Evolutionary conservation across 1,139 yeast species (phyloP), one percentile per base, ranked within the genome.

Genomic region (Geotrichum restrictum): DNA sequence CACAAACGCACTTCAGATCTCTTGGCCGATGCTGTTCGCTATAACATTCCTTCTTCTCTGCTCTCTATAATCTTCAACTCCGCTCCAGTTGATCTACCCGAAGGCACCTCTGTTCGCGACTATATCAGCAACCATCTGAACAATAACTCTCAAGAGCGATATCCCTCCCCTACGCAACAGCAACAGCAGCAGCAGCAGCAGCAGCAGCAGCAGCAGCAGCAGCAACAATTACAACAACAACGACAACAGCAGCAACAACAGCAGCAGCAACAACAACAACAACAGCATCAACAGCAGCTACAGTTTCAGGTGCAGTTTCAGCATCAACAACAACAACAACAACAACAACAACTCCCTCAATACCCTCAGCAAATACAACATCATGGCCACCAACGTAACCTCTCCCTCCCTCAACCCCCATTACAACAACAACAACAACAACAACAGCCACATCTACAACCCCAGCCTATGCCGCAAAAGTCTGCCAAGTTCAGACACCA

Each of bases 41-140:
- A 83, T 11, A 83, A 84, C 38, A 72, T 91, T 1, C 95, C 96
- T 0, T 74, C 82, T 0, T 69, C 76, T 52, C 65, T 83, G 59
- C 82, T 91, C n/a, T 87, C 96, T 0, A 62, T 74, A 36, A 68
- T 88, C 65, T 84, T 88, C 61, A 57, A 57, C 37, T 43, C 54
- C 3, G 16, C 38, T 19, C 43, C 43, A 7, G 18, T 21, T 4
- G 43, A 39, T 5, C n/a, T 39, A 3, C 21, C n/a, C 14, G 43
- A 24, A 8, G 29, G 29, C 29, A 24, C 29, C 29, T 24, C 29
- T 24, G 38, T n/a, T 34, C 38, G 10, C 14, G 19, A 14, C 36
- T 32, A 32, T n/a, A 3, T 11, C 36, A 13, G n/a, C 36, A 11
- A 32, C 36, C 36, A 32, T 14, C 36, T 13, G n/a, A n/a, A n/a